These are phyloP conservation scores for Arabidopsis lyrata DNA, from an alignment of 441 rosid genomes.

Conservation along the genomic window DNA sequence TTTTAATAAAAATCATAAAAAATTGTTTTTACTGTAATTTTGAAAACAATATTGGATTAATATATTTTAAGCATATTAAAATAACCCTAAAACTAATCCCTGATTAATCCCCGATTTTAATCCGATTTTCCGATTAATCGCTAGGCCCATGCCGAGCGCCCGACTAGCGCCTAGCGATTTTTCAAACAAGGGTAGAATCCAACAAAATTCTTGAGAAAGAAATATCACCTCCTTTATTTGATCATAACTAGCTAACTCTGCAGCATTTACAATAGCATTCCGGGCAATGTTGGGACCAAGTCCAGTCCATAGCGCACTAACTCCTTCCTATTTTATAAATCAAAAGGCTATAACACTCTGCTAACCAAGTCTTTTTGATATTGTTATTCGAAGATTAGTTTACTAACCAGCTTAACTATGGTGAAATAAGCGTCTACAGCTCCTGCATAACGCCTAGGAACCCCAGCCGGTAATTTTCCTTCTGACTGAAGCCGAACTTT, in stretches of 20 bases:
- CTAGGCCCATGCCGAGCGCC: no score
- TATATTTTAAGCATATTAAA: no score
- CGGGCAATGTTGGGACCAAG: constrained; percentile 84
- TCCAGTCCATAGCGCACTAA: constrained; percentile 75
- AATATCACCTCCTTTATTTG: constrained; percentile 67
- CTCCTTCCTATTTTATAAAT: constrained; percentile 59
- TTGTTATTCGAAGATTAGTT: constrained; percentile 4
- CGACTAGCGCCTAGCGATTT: no score
- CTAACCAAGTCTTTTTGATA: constrained; percentile 9
- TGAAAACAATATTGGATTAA: no score
- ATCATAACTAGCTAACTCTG: constrained; percentile 85
- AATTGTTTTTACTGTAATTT: no score
- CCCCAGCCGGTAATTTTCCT: constrained; percentile 72
- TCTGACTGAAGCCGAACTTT: constrained; percentile 81
- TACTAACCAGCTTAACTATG: constrained; percentile 66
- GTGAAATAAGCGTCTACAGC: constrained; percentile 71
- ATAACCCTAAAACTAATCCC: no score
- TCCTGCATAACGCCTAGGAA: constrained; percentile 73
- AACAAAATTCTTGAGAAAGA: constrained; percentile 17
- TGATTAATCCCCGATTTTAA: no score
- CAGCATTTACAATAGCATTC: constrained; percentile 79
- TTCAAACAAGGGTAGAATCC: no score
- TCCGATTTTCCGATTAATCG: no score
- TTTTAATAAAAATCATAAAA: no score
- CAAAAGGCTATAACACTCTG: constrained; percentile 26